phyloP scores from a whole-genome alignment of 352 stramenopile species.

The Globisporangium barbulae region DNA sequence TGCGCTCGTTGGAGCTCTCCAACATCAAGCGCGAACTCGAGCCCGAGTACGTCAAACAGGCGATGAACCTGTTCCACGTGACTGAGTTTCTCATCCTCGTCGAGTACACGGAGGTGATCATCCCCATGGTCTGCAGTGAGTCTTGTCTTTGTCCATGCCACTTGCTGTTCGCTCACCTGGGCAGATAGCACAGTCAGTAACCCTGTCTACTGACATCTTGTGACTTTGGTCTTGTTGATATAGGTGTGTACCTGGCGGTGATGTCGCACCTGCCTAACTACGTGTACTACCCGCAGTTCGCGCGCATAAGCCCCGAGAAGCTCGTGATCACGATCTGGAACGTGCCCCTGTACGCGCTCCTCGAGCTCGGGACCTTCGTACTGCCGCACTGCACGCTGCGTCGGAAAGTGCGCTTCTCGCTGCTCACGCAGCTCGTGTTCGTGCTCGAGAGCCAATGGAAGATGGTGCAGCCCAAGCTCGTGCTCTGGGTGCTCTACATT shows the following conservation, averaged over 20 bases:
- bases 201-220: constrained; percentile 3
- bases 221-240: neutral
- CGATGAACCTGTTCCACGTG: constrained; percentile 3
- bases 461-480: constrained; percentile 30
- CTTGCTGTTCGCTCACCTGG: neutral
- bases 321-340: constrained; percentile 3
- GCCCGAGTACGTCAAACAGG: constrained; percentile 2
- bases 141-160: neutral
- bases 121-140: constrained; percentile 10
- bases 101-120: constrained; percentile 11
- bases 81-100: constrained; percentile 6
- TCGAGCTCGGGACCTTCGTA: neutral
- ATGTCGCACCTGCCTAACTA: constrained; percentile 7
- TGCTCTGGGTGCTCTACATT: constrained; percentile 29
- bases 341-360: neutral
- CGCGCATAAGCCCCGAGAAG: neutral
- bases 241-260: neutral
- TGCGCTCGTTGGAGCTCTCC: neutral
- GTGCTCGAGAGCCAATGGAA: constrained; percentile 29
- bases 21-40: neutral
- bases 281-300: constrained; percentile 6
- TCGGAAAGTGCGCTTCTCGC: constrained; percentile 10
- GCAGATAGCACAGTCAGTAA: neutral
- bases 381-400: neutral
- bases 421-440: constrained; percentile 21